Evolutionary conservation across 441 rosid genomes (phyloP).

Genomic region (Gossypium gossypioides): DNA sequence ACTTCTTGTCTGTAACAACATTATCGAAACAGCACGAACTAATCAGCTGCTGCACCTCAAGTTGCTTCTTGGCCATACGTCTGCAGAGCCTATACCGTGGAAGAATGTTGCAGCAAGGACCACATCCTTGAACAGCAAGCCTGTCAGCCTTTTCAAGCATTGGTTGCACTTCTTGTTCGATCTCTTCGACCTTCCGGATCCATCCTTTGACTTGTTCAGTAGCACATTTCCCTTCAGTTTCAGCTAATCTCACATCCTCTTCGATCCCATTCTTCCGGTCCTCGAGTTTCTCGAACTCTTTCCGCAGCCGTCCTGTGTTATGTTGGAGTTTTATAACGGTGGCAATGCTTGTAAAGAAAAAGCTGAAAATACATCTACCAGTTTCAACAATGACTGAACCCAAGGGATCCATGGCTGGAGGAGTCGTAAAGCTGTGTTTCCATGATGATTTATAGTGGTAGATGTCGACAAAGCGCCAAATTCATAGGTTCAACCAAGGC

Average conservation of each 20-base stretch:
- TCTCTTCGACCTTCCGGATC: slow-evolving; percentile 22
- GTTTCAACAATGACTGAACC: neutral
- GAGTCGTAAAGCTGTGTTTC: neutral
- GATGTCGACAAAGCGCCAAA: neutral
- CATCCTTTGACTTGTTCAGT: slow-evolving; percentile 14
- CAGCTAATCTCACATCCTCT: slow-evolving; percentile 4
- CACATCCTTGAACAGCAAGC: neutral
- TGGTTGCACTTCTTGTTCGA: slow-evolving; percentile 8
- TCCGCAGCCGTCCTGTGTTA: neutral
- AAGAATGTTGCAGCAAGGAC: neutral
- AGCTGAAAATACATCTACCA: neutral
- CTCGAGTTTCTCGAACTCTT: neutral
- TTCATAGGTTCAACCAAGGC: neutral
- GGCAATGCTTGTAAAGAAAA: neutral
- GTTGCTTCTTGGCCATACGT: neutral
- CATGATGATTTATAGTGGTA: neutral
- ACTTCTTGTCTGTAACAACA: slow-evolving; percentile 11
- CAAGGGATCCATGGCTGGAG: slow-evolving; percentile 2
- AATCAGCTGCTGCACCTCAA: neutral
- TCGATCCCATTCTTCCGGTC: neutral
- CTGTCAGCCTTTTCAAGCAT: slow-evolving; percentile 11
- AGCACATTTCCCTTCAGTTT: slow-evolving; percentile 24
- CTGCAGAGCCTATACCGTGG: slow-evolving; percentile 1
- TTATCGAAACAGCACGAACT: neutral
- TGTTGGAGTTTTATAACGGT: neutral